Base-by-base conservation (phyloP, 163 green algal species). In the Smithsoniella earleae region DNA sequence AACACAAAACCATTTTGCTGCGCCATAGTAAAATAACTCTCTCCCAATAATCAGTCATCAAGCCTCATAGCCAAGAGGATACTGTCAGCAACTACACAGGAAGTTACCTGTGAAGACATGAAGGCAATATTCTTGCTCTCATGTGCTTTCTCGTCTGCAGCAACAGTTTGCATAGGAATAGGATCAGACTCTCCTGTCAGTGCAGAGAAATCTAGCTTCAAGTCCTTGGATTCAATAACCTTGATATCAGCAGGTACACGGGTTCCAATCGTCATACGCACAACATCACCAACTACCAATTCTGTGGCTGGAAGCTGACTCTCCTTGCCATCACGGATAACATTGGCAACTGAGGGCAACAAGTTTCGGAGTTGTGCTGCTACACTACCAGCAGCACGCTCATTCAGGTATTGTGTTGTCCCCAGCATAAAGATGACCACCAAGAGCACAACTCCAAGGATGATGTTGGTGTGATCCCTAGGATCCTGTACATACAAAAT, bases 211-310 rank as follows among this genome's bases (percentile, higher is more conserved):
- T 97, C 90, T 55, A 88, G 74, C 73, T 86, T 89, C 2, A 95
- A 80, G 28, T 84, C 80, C 28, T 18, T 44, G 10, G 55, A 76
- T 36, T 76, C 37, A 2, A 95, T 62, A 3, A 97, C 66, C 20
- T 91, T 83, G n/a, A 86, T 79, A 76, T 97, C 91, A 36, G 91
- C 91, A 1, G 91, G 88, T 63, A 97, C 86, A 22, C 82, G 81
- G 78, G 97, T 91, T 3, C 92, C 92, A n/a, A 90, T 86, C 64
- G 81, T 73, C 27, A 98, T 74, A 69, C 93, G 81, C 28, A 98
- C 84, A 16, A 98, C 81, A 75, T 98, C 92, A 16, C 92, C 92
- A 16, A 89, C 89, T 54, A 98, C 92, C 25, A 98, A 80, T 66
- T 98, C 89, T 0, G 49, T 38, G 6, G 86, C 85, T 3, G 85